Evolutionary conservation across 78 protist species (phyloP).

Genomic region (Andalucia godoyi): DNA sequence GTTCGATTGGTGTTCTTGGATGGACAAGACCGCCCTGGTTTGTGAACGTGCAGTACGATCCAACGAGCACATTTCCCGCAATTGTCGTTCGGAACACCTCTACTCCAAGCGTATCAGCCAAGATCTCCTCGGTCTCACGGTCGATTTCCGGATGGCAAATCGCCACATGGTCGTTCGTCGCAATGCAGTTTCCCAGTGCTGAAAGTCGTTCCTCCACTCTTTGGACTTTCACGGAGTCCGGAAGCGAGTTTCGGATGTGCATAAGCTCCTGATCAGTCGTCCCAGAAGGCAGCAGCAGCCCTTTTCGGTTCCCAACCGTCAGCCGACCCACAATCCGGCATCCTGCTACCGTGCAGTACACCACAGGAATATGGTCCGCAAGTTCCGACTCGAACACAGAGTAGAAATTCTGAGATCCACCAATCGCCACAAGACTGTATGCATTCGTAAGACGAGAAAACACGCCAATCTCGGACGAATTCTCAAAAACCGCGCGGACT

Average conservation of each 20-base stretch:
- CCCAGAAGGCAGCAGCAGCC: slow-evolving; percentile 89
- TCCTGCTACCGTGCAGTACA: slow-evolving; percentile 75
- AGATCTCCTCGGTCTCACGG: slow-evolving; percentile 89
- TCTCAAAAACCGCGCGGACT: slow-evolving; percentile 81
- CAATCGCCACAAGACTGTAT: slow-evolving; percentile 87
- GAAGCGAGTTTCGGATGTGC: slow-evolving; percentile 92
- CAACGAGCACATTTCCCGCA: slow-evolving; percentile 88
- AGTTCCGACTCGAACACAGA: slow-evolving; percentile 79
- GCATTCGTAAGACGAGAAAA: slow-evolving; percentile 92
- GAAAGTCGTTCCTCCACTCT: slow-evolving; percentile 92
- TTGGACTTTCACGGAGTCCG: slow-evolving; percentile 81
- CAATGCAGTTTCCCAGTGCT: slow-evolving; percentile 93
- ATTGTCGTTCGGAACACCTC: slow-evolving; percentile 96
- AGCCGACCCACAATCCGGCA: slow-evolving; percentile 78
- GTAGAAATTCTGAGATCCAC: slow-evolving; percentile 89
- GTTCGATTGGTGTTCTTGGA: slow-evolving; percentile 79
- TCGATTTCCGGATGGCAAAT: slow-evolving; percentile 94
- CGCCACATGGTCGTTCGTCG: slow-evolving; percentile 96
- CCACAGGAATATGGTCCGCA: slow-evolving; percentile 84
- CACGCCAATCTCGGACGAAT: slow-evolving; percentile 93
- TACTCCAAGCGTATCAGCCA: slow-evolving; percentile 85
- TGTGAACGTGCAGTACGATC: slow-evolving; percentile 74
- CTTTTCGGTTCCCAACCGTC: slow-evolving; percentile 90
- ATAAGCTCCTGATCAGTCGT: slow-evolving; percentile 95
- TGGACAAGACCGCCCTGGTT: slow-evolving; percentile 95